Percentiles rank a stretch among this genome's conserved stretches.
These are phyloP conservation scores for Venustampulla echinocandica DNA, from an alignment of 495 filamentous ascomycete species.

Conservation along the genomic window DNA sequence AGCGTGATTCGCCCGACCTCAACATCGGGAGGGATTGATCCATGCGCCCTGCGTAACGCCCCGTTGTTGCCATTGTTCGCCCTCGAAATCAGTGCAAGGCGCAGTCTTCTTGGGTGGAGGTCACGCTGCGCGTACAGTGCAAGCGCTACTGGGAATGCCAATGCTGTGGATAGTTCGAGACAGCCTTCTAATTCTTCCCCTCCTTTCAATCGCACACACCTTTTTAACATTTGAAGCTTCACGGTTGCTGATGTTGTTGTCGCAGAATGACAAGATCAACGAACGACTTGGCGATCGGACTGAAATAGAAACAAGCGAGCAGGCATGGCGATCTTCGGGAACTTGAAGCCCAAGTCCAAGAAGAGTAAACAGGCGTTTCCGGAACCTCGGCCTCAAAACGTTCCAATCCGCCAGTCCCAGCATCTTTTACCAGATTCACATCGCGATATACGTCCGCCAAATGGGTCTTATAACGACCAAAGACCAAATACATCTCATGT, in stretches of 20 bases:
- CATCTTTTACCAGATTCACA: slow-evolving; percentile 13
- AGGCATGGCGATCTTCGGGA: slow-evolving; percentile 37
- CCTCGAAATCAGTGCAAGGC: no score
- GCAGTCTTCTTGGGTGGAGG: no score
- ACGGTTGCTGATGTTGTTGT: neutral
- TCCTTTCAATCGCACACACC: neutral
- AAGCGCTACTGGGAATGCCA: no score
- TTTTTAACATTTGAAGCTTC: neutral
- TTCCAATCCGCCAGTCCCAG: slow-evolving; percentile 3
- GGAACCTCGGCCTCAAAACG: slow-evolving; percentile 21
- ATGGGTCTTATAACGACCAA: slow-evolving; percentile 3
- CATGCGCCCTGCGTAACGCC: no score
- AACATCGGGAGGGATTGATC: no score
- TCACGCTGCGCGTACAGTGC: no score
- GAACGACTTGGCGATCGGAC: neutral
- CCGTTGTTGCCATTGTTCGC: no score
- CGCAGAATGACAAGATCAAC: neutral
- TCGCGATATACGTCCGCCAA: slow-evolving; percentile 12
- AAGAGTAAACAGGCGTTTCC: slow-evolving; percentile 29
- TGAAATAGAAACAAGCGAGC: slow-evolving; percentile 2
- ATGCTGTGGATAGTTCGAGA: no score
- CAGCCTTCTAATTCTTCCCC: neutral
- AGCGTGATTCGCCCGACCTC: no score
- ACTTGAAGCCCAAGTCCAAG: no score
- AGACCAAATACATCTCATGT: slow-evolving; percentile 2